Base-by-base conservation (phyloP, 2,329 filamentous ascomycete species). In the Penicillium sp. region DNA sequence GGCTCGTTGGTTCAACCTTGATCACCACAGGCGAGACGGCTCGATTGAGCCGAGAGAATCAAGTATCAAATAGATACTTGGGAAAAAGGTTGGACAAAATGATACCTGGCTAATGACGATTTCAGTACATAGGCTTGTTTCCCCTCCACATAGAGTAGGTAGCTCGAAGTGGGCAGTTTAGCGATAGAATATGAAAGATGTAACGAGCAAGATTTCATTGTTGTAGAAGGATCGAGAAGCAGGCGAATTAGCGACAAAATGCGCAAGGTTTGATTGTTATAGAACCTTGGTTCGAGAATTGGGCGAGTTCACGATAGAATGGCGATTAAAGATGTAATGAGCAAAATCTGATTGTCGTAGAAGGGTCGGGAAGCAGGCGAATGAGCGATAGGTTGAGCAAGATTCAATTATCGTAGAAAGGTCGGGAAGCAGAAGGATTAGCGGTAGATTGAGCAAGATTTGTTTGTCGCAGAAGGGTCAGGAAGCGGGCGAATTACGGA, bases 1-100 rank as follows among this genome's bases (percentile, higher is more conserved):
- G n/a, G 36, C 26, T 47, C 51, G 45, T 61, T 42, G 36, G 42
- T 55, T 62, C 58, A 61, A 61, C 56, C 55, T 61, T 42, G 23
- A 47, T 55, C 44, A 50, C 44, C 58, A 55, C 49, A 52, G 43
- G 44, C 40, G 34, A 23, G 27, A 34, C n/a, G 32, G 39, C 40
- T 50, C 47, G 16, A 27, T 42, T 26, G 46, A 52, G 50, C 48
- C 18, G 13, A 38, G 50, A 41, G 36, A 42, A 44, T 40, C 47
- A 49, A 48, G 51, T 34, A 50, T 54, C 39, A 47, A 30, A 2
- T 29, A 34, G 16, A 53, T 47, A 38, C 39, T 36, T n/a, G 14
- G 39, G 29, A 14, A 40, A 27, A 35, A 26, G 41, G 53, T 54
- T 36, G 43, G 38, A 49, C 36, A 49, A n/a, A 32, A 49, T 45